Base-by-base conservation (phyloP, 768 basidiomycete species). In the Galerina sulciceps region DNA sequence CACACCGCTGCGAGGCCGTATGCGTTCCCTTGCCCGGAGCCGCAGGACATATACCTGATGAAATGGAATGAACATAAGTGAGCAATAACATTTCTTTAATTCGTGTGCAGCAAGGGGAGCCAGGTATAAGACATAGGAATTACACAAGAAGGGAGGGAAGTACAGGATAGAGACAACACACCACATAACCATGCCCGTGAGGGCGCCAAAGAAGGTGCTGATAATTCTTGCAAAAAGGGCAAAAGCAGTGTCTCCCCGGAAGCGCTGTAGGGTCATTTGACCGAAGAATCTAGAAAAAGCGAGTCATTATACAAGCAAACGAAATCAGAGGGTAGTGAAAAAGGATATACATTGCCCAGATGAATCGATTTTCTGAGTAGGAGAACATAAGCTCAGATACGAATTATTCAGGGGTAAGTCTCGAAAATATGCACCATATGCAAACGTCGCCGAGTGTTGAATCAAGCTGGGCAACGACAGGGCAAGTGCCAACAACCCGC, bases 241-340 rank as follows among this genome's bases (percentile, higher is more conserved):
- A 58, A 89, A 89, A 0, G 83, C 80, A 0, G 90, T 93, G 52
- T 93, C 91, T 1, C 90, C 91, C 43, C 87, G 79, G 66, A 90
- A 92, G 15, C 90, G 83, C 8, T 87, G 76, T 0, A 90, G 70
- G 0, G 89, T 89, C 6, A 91, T 74, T 64, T 92, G 91, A 0
- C 84, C 89, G 86, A 92, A 90, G 66, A 91, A 80, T 15, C 87
- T 90, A 53, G 13, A 1, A 4, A 41, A n/a, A 40, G 3, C 22
- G 13, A 50, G n/a, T n/a, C 17, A 49, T 13, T 4, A 2, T n/a
- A 37, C 3, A 13, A 41, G 4, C 0, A 15, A n/a, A 41, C 14
- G 23, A 36, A 22, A 20, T 6, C 10, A 9, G 2, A 15, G 18
- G 17, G 23, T 10, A 1, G 20, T 20, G 9, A n/a, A 20, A 26